Evolutionary conservation across 2,329 filamentous ascomycete species (phyloP).

Genomic region (Fusarium napiforme): DNA sequence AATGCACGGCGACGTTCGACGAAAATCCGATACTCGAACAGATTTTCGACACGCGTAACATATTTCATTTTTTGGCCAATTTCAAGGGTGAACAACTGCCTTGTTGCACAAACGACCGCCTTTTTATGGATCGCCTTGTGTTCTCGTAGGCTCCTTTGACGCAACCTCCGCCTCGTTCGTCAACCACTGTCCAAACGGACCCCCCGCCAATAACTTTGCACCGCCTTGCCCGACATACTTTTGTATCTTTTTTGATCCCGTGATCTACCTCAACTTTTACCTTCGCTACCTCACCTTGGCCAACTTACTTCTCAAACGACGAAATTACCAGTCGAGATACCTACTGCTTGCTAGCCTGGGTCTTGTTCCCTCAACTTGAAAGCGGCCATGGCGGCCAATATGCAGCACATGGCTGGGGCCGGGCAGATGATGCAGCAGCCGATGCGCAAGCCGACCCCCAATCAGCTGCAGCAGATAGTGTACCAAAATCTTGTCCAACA

Average conservation of each 20-base stretch:
- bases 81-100: slow-evolving; percentile 23
- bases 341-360: slow-evolving; percentile 29
- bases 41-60: slow-evolving; percentile 28
- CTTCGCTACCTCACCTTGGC: background rate
- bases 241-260: background rate
- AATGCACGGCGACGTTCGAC: slow-evolving; percentile 20
- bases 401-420: slow-evolving; percentile 65
- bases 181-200: slow-evolving; percentile 1
- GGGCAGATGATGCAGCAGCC: slow-evolving; percentile 60
- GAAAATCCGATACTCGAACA: background rate
- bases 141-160: slow-evolving; percentile 47
- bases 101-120: slow-evolving; percentile 36
- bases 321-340: slow-evolving; percentile 9
- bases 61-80: slow-evolving; percentile 6
- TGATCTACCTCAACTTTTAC: background rate
- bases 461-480: slow-evolving; percentile 53
- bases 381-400: slow-evolving; percentile 70
- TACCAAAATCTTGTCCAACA: slow-evolving; percentile 54
- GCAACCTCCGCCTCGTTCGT: slow-evolving; percentile 34
- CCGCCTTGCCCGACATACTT: slow-evolving; percentile 7
- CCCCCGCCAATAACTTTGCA: slow-evolving; percentile 16
- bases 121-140: slow-evolving; percentile 49
- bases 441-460: slow-evolving; percentile 47
- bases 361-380: slow-evolving; percentile 29
- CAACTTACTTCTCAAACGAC: background rate